Conservation (phyloP, 768 basidiomycete genomes). For the Hebeloma cylindrosporum region DNA sequence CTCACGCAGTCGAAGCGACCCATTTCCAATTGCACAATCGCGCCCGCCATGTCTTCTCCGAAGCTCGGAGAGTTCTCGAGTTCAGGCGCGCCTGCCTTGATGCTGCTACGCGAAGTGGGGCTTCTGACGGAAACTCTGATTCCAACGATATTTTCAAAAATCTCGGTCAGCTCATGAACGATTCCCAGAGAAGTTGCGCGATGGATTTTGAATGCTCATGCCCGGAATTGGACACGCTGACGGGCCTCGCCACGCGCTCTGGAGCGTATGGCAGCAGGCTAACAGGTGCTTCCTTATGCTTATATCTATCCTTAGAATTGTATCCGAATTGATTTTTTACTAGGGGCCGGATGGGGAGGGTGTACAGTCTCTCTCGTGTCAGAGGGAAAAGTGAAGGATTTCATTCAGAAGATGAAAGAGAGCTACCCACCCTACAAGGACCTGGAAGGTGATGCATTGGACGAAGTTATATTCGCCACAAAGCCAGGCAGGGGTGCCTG, state of each 20-base stretch:
- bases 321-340: not conserved
- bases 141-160: slow-evolving; percentile 22
- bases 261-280: slow-evolving; percentile 82
- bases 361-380: slow-evolving; percentile 83
- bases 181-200: slow-evolving; percentile 71
- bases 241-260: slow-evolving; percentile 57
- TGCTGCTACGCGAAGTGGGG: too few relatives aligned
- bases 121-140: slow-evolving; percentile 15
- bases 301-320: slow-evolving; percentile 1
- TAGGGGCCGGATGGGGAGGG: slow-evolving; percentile 91
- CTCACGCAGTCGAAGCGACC: slow-evolving; percentile 64
- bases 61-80: slow-evolving; percentile 77
- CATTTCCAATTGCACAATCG: slow-evolving; percentile 84
- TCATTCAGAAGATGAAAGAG: slow-evolving; percentile 61
- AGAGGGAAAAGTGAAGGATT: slow-evolving; percentile 57
- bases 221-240: slow-evolving; percentile 73
- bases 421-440: slow-evolving; percentile 63
- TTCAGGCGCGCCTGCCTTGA: slow-evolving; percentile 70
- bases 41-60: slow-evolving; percentile 77
- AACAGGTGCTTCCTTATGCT: slow-evolving; percentile 52
- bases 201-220: slow-evolving; percentile 77
- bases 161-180: slow-evolving; percentile 77
- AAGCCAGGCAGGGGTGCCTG: slow-evolving; percentile 82
- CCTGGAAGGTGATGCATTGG: slow-evolving; percentile 56
- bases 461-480: slow-evolving; percentile 78